These are phyloP conservation scores for Vitis hybrid DNA, from an alignment of 177 flowering plant genomes.

Conservation along the genomic window DNA sequence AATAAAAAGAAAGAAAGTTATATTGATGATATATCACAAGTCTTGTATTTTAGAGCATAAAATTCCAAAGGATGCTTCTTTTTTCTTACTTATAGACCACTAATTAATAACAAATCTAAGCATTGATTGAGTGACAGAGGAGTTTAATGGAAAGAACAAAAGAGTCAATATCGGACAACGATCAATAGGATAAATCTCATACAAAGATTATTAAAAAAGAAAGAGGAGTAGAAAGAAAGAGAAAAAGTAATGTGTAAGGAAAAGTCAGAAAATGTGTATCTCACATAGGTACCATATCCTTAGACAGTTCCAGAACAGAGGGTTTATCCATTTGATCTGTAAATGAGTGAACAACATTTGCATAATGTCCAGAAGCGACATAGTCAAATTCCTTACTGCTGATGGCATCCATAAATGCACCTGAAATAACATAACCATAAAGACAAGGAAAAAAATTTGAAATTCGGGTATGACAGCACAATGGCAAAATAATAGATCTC, in stretches of 20 bases:
- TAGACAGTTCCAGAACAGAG: constrained; percentile 68
- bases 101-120: too few species aligned
- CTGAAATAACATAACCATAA: constrained; percentile 30
- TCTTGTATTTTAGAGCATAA: too few species aligned
- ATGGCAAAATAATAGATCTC: not conserved
- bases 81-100: too few species aligned
- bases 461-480: not conserved
- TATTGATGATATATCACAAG: too few species aligned
- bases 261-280: not conserved
- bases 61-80: too few species aligned
- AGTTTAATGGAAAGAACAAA: too few species aligned
- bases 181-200: not conserved
- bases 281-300: constrained; percentile 61
- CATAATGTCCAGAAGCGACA: constrained; percentile 97
- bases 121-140: too few species aligned
- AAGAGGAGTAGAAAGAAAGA: constrained; percentile 3
- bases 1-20: too few species aligned
- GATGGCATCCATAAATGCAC: constrained; percentile 94
- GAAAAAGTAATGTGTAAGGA: not conserved
- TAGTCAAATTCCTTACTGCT: constrained; percentile 72
- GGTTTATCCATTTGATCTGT: constrained; percentile 31
- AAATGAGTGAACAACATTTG: constrained; percentile 66
- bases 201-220: not conserved
- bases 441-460: not conserved
- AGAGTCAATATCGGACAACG: too few species aligned